These are phyloP conservation scores for Entomortierella lignicola DNA, from an alignment of 192 early-diverging fungal species.

Conservation along the genomic window DNA sequence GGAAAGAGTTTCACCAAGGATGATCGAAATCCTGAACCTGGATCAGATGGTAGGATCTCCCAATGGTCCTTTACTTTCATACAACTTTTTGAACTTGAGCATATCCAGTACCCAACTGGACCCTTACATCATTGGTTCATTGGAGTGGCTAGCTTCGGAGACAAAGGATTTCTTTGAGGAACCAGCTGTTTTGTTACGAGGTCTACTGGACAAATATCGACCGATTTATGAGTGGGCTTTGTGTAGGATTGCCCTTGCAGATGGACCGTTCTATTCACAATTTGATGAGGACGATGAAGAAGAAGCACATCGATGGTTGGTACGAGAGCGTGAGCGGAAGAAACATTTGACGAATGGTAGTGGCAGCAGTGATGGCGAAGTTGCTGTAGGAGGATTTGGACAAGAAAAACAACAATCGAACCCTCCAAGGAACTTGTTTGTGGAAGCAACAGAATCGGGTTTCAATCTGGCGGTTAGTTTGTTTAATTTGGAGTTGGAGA, in stretches of 20 bases:
- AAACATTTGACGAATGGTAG: slow-evolving; percentile 15
- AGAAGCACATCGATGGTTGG: slow-evolving; percentile 2
- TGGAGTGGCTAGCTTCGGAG: slow-evolving; percentile 46
- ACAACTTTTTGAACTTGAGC: slow-evolving; percentile 40
- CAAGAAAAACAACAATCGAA: not conserved
- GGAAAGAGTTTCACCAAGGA: slow-evolving; percentile 36
- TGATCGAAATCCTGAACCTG: slow-evolving; percentile 25
- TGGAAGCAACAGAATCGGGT: slow-evolving; percentile 20
- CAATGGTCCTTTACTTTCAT: slow-evolving; percentile 9
- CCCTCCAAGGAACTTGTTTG: slow-evolving; percentile 10
- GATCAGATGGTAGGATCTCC: slow-evolving; percentile 22
- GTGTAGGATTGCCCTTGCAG: slow-evolving; percentile 12
- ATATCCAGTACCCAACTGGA: slow-evolving; percentile 41
- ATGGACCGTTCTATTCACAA: slow-evolving; percentile 26
- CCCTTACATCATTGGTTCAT: slow-evolving; percentile 30
- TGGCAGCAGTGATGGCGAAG: no score
- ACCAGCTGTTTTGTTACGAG: slow-evolving; percentile 6
- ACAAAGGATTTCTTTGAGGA: slow-evolving; percentile 32
- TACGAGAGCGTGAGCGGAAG: slow-evolving; percentile 1
- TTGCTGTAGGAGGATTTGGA: no score
- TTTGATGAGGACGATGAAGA: slow-evolving; percentile 33
- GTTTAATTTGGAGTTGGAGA: slow-evolving; percentile 30
- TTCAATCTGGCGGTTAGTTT: slow-evolving; percentile 22
- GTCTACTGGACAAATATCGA: slow-evolving; percentile 17
- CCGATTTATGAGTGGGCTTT: slow-evolving; percentile 18